phyloP scores from a whole-genome alignment of 805 yeast genomes.

The Lachancea mirantina region DNA sequence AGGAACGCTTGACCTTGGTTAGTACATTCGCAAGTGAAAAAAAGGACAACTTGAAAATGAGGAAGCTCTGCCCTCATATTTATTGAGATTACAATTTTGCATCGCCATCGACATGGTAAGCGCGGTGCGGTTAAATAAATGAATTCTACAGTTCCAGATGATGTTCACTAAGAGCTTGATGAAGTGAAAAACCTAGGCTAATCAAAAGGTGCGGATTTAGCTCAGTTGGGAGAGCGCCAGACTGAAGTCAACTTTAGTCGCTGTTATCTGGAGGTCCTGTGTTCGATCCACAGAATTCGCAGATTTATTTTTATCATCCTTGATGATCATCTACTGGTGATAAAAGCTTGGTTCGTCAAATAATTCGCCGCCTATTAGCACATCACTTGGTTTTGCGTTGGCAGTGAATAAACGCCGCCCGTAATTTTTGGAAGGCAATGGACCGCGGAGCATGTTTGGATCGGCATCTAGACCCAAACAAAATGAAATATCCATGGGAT shows the following conservation, averaged over 20 bases:
- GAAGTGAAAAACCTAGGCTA: too few relatives aligned
- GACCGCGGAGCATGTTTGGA: neutral
- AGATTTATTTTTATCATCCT: slow-evolving; percentile 18
- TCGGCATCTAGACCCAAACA: slow-evolving; percentile 8
- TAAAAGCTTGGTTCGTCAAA: slow-evolving; percentile 22
- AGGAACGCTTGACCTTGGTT: too few relatives aligned
- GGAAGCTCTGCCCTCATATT: too few relatives aligned
- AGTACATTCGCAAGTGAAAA: too few relatives aligned
- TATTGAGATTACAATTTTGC: too few relatives aligned
- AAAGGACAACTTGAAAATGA: too few relatives aligned
- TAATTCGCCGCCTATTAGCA: slow-evolving; percentile 9
- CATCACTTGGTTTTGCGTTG: slow-evolving; percentile 11
- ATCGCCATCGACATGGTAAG: too few relatives aligned
- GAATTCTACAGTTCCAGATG: too few relatives aligned
- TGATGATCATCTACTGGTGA: slow-evolving; percentile 10
- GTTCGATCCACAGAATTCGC: slow-evolving; percentile 64
- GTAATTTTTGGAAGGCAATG: slow-evolving; percentile 1
- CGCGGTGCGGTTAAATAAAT: too few relatives aligned
- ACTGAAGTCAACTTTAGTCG: slow-evolving; percentile 27
- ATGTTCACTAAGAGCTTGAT: too few relatives aligned
- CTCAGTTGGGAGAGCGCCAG: slow-evolving; percentile 42
- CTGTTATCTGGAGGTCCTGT: slow-evolving; percentile 60
- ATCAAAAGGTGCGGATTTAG: slow-evolving; percentile 34
- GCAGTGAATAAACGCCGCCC: slow-evolving; percentile 9
- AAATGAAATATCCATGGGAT: slow-evolving; percentile 12